Conservation (phyloP, 257 asterid genomes). For the Phtheirospermum japonicum region DNA sequence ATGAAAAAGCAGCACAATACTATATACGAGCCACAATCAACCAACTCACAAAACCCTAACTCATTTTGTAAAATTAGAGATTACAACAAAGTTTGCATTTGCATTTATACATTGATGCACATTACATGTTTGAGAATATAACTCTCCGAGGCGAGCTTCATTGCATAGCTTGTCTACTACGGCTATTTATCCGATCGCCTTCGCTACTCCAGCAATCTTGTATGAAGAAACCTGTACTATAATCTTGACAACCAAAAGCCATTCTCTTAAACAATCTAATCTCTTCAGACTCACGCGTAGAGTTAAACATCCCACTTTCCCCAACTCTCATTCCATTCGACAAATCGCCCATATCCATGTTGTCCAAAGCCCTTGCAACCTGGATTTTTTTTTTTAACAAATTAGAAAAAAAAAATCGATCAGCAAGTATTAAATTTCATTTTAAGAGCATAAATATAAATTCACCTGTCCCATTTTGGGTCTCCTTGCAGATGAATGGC, state of each 20-base stretch:
- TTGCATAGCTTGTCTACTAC: constrained; percentile 22
- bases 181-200: constrained; percentile 34
- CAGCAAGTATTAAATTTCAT: not conserved
- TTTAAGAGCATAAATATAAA: not conserved
- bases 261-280: constrained; percentile 65
- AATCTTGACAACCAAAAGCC: constrained; percentile 73
- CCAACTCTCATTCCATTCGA: constrained; percentile 87
- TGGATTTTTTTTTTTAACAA: too few species aligned
- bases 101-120: constrained; percentile 20
- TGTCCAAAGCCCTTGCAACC: constrained; percentile 75
- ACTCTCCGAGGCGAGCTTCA: not conserved
- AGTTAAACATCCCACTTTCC: constrained; percentile 62
- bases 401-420: not conserved
- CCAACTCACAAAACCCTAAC: constrained; percentile 30
- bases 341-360: constrained; percentile 51
- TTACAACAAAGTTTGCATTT: constrained; percentile 15
- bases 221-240: constrained; percentile 54
- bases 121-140: not conserved
- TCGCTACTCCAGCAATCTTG: constrained; percentile 36
- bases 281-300: constrained; percentile 62
- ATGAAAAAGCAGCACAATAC: not conserved
- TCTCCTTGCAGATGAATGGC: constrained; percentile 47
- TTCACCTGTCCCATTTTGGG: constrained; percentile 60
- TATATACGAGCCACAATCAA: constrained; percentile 19
- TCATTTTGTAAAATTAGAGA: constrained; percentile 12